These are phyloP conservation scores for Allium cepa DNA, from an alignment of 106 monocot species.

Conservation along the genomic window DNA sequence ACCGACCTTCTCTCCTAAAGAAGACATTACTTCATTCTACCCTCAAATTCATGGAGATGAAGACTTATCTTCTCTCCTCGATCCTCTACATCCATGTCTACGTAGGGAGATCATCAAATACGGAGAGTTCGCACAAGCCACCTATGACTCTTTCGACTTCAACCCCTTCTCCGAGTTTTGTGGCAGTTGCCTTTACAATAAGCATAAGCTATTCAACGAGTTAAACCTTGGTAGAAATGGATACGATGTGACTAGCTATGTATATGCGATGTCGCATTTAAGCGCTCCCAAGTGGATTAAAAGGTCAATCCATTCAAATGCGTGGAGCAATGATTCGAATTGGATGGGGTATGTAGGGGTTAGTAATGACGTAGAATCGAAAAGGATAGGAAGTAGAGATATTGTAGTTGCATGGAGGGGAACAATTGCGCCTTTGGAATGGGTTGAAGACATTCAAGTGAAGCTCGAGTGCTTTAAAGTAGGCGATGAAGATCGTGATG, in stretches of 20 bases:
- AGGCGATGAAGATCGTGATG: neutral
- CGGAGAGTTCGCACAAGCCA: constrained; percentile 71
- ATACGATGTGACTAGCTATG: constrained; percentile 42
- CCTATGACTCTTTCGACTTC: constrained; percentile 74
- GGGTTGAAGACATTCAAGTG: constrained; percentile 47
- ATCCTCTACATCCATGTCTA: constrained; percentile 64
- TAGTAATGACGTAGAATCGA: constrained; percentile 38
- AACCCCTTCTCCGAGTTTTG: constrained; percentile 37
- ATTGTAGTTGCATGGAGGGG: constrained; percentile 71
- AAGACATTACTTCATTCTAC: constrained; percentile 40
- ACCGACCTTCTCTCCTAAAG: constrained; percentile 33
- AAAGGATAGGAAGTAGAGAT: constrained; percentile 43
- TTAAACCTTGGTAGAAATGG: constrained; percentile 27
- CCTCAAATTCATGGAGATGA: constrained; percentile 23
- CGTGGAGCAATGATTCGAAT: constrained; percentile 61
- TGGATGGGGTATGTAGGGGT: constrained; percentile 82
- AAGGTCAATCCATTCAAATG: constrained; percentile 23
- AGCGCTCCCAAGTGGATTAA: constrained; percentile 40
- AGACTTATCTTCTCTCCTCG: constrained; percentile 47
- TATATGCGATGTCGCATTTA: constrained; percentile 64
- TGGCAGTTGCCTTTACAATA: constrained; percentile 49
- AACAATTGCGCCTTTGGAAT: constrained; percentile 38
- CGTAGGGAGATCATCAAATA: constrained; percentile 67
- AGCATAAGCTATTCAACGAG: constrained; percentile 21
- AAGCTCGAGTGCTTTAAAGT: constrained; percentile 18